These are phyloP conservation scores for Cryptococcus sp. DNA, from an alignment of 1,284 basidiomycete genomes.

Conservation along the genomic window DNA sequence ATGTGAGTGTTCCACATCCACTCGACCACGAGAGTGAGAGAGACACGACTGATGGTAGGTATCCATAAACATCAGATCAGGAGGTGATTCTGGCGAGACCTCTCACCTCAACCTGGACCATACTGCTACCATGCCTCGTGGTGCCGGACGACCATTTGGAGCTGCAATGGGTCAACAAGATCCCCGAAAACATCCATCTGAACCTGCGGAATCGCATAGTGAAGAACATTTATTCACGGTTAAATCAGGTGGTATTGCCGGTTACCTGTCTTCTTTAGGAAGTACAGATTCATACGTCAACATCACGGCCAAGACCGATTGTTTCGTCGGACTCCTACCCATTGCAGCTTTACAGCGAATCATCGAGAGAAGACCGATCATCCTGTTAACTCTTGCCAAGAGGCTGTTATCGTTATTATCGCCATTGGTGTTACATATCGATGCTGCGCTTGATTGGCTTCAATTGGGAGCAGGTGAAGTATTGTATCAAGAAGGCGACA, in stretches of 20 bases:
- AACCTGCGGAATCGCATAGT: neutral
- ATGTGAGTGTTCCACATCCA: constrained; percentile 54
- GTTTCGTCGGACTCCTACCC: constrained; percentile 91
- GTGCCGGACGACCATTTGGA: constrained; percentile 28
- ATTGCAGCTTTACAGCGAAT: constrained; percentile 81
- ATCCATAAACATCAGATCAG: constrained; percentile 17
- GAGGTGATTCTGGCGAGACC: constrained; percentile 12
- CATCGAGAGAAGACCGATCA: constrained; percentile 90
- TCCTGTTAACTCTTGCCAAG: constrained; percentile 93
- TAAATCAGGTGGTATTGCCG: constrained; percentile 96
- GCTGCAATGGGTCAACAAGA: constrained; percentile 28
- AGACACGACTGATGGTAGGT: constrained; percentile 1
- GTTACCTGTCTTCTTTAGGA: constrained; percentile 91
- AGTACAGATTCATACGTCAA: constrained; percentile 92
- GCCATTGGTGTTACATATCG: constrained; percentile 92
- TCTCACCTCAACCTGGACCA: constrained; percentile 11
- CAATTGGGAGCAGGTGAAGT: constrained; percentile 84
- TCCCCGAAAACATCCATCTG: neutral
- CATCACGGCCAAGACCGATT: constrained; percentile 90
- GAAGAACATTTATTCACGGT: constrained; percentile 78
- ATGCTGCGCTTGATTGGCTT: constrained; percentile 97
- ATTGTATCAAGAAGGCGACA: constrained; percentile 84
- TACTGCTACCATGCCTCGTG: constrained; percentile 8
- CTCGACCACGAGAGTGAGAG: neutral
- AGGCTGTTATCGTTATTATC: constrained; percentile 89